These are phyloP conservation scores for Ananas comosus DNA, from an alignment of 176 grass and related monocot species.

Conservation along the genomic window DNA sequence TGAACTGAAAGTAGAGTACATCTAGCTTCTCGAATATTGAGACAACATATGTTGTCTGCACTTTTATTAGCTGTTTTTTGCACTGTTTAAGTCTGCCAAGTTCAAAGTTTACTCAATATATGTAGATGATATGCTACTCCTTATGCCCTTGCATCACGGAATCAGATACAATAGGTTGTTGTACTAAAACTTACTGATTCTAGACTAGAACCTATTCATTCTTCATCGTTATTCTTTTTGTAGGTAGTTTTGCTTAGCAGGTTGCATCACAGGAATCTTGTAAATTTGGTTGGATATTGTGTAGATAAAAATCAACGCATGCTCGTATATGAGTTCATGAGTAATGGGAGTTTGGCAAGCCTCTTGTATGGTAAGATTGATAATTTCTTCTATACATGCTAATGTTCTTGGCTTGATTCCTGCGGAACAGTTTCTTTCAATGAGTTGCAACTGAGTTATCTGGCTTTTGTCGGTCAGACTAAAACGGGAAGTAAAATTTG, in stretches of 20 bases:
- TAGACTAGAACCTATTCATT: neutral
- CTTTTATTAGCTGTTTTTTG: too few relatives aligned
- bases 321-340: conserved; percentile 97
- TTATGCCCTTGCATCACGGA: neutral
- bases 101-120: neutral
- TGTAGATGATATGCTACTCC: neutral
- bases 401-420: neutral
- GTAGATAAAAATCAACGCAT: conserved; percentile 80
- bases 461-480: neutral
- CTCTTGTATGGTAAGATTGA: conserved; percentile 69
- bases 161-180: neutral
- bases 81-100: neutral
- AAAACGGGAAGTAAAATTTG: neutral
- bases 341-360: conserved; percentile 79
- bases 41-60: too few relatives aligned
- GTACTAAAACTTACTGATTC: neutral
- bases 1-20: too few relatives aligned
- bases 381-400: neutral
- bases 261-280: conserved; percentile 97
- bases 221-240: conserved; percentile 1
- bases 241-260: conserved; percentile 92
- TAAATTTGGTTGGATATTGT: conserved; percentile 99
- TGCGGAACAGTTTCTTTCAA: neutral
- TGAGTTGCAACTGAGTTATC: neutral
- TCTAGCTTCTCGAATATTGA: too few relatives aligned